Conservation (phyloP, 768 basidiomycete species). For the Favolaschia claudopus region DNA sequence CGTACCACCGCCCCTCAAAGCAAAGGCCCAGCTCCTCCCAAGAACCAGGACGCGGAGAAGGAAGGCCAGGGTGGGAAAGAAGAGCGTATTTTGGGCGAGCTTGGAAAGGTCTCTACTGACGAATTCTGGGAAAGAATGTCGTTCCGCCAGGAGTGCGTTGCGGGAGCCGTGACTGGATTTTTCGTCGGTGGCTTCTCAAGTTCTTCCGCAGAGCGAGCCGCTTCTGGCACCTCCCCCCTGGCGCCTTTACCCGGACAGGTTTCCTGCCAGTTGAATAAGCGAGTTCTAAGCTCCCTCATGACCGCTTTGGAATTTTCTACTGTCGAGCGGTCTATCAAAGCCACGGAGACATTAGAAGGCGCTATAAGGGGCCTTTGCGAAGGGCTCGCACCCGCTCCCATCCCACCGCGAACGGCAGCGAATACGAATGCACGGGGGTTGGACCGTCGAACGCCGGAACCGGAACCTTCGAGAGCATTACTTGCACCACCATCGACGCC, state of each 20-base stretch:
- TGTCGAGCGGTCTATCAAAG: constrained; percentile 66
- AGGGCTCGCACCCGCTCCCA: constrained; percentile 51
- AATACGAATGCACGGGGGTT: constrained; percentile 24
- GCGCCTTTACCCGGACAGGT: constrained; percentile 69
- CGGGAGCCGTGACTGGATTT: constrained; percentile 92
- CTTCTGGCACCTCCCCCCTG: constrained; percentile 48
- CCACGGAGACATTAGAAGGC: constrained; percentile 74
- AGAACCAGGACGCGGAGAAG: constrained; percentile 32
- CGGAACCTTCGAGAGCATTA: constrained; percentile 31
- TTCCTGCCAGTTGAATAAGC: constrained; percentile 68
- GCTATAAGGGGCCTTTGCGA: constrained; percentile 77
- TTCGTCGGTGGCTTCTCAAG: constrained; percentile 49
- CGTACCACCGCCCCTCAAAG: constrained; percentile 42
- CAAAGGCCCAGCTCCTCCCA: constrained; percentile 29
- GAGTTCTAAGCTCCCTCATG: constrained; percentile 72
- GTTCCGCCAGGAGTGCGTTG: constrained; percentile 92
- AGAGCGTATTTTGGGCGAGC: constrained; percentile 58
- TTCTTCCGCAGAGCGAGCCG: constrained; percentile 17
- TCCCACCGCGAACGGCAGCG: constrained; percentile 6
- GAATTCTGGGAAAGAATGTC: constrained; percentile 99
- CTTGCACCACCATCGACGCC: constrained; percentile 63
- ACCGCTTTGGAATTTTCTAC: constrained; percentile 83
- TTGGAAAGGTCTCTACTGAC: constrained; percentile 65
- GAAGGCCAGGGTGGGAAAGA: constrained; percentile 36
- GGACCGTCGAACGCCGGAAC: constrained; percentile 53